These are phyloP conservation scores for Syzygium syzygioides DNA, from an alignment of 441 rosid genomes.

Conservation along the genomic window DNA sequence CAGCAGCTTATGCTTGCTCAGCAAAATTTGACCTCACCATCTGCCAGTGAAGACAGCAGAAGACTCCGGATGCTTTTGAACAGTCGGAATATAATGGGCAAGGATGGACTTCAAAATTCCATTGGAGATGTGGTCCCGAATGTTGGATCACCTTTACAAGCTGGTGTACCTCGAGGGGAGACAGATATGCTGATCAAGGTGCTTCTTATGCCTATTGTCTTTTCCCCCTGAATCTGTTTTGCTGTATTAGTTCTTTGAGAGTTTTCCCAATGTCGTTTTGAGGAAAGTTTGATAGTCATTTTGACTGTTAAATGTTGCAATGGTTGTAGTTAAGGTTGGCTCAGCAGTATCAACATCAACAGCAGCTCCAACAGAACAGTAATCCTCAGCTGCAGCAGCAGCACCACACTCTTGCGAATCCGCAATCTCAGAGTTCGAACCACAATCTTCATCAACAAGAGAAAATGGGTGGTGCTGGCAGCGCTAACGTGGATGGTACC, in stretches of 20 bases:
- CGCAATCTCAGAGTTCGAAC: neutral
- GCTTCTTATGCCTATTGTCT: neutral
- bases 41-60: neutral
- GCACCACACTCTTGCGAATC: neutral
- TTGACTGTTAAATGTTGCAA: neutral
- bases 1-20: conserved; percentile 1
- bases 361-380: conserved; percentile 4
- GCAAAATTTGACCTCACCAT: neutral
- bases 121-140: neutral
- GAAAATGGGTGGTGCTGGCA: conserved; percentile 1
- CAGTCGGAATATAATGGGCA: neutral
- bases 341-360: neutral
- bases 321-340: conserved; percentile 1
- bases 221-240: neutral
- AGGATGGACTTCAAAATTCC: neutral
- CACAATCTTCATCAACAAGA: neutral
- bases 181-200: neutral
- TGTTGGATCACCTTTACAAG: neutral
- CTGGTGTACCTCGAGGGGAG: neutral
- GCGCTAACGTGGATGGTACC: neutral
- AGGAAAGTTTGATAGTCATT: neutral
- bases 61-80: neutral
- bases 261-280: neutral
- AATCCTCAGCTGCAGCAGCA: conserved; percentile 6
- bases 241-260: neutral